Conservation (phyloP, 23 red algal genomes). For the Cyanidium caldarium region DNA sequence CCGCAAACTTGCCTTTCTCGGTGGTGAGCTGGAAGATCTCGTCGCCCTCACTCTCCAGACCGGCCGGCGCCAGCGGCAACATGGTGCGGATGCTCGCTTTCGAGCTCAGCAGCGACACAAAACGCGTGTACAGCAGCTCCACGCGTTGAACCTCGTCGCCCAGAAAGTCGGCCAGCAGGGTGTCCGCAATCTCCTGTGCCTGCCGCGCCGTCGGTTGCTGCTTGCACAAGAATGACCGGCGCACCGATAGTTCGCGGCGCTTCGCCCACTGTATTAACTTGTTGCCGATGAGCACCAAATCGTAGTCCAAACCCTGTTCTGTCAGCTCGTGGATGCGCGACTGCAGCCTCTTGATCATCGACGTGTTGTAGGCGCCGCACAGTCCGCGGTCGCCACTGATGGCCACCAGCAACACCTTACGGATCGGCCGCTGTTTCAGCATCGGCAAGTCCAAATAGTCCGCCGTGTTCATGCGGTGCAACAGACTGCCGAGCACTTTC, state of each 20-base stretch:
- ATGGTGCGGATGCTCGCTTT: constrained; percentile 70
- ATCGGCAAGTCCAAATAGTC: constrained; percentile 80
- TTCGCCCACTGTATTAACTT: constrained; percentile 70
- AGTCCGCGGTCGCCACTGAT: constrained; percentile 85
- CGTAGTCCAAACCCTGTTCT: constrained; percentile 33
- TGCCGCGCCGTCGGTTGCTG: constrained; percentile 74
- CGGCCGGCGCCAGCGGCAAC: constrained; percentile 69
- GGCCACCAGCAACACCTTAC: constrained; percentile 59
- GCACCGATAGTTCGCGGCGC: constrained; percentile 20
- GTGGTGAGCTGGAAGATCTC: constrained; percentile 88
- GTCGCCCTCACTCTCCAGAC: constrained; percentile 70
- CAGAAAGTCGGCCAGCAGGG: constrained; percentile 57
- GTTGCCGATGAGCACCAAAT: constrained; percentile 62
- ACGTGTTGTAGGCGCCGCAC: constrained; percentile 90
- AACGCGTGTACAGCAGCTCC: constrained; percentile 82
- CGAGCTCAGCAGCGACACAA: constrained; percentile 59
- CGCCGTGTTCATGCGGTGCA: constrained; percentile 44
- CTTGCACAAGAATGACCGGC: constrained; percentile 26
- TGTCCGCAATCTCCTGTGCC: constrained; percentile 42
- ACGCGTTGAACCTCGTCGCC: constrained; percentile 68
- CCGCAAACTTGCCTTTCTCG: constrained; percentile 35
- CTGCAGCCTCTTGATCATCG: constrained; percentile 72
- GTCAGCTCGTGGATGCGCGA: constrained; percentile 36
- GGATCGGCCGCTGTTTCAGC: constrained; percentile 43
- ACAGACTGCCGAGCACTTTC: constrained; percentile 90